phyloP scores from a whole-genome alignment of 2,329 filamentous ascomycete genomes.

The Huntiella abstrusa region DNA sequence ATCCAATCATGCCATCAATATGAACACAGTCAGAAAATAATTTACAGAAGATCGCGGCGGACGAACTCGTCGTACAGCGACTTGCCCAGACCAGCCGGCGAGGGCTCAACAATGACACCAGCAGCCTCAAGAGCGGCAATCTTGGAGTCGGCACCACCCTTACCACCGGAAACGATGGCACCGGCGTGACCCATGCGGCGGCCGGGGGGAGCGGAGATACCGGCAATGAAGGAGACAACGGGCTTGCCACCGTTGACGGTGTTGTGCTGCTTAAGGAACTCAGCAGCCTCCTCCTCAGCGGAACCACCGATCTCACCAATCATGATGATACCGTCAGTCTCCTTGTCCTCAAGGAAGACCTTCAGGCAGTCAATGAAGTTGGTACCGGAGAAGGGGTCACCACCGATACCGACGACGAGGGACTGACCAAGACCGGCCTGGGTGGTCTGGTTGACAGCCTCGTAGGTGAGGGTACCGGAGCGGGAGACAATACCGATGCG shows the following conservation, averaged over 20 bases:
- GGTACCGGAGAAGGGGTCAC: conserved; percentile 95
- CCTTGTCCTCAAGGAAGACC: conserved; percentile 86
- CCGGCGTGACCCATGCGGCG: conserved; percentile 97
- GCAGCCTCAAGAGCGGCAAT: conserved; percentile 84
- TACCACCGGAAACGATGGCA: conserved; percentile 92
- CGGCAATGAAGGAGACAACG: conserved; percentile 93
- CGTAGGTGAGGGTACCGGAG: conserved; percentile 95
- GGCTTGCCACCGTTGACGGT: conserved; percentile 71
- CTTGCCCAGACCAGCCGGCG: conserved; percentile 81
- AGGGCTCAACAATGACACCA: conserved; percentile 90
- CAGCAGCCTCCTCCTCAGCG: conserved; percentile 93
- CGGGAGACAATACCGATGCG: conserved; percentile 97
- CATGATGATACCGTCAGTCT: conserved; percentile 99
- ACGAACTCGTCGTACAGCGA: conserved; percentile 90
- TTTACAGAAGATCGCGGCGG: conserved; percentile 81
- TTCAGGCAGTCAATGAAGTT: conserved; percentile 99
- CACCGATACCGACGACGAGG: conserved; percentile 92
- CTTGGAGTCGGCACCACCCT: conserved; percentile 96
- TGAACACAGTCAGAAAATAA: background rate
- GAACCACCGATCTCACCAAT: conserved; percentile 97
- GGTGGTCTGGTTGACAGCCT: conserved; percentile 98
- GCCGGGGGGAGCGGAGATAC: conserved; percentile 90
- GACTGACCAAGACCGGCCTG: conserved; percentile 93
- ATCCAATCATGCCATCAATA: conserved; percentile 6
- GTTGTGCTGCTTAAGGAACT: conserved; percentile 88